Evolutionary conservation across 2,329 filamentous ascomycete species (phyloP).

Genomic region (Tolypocladium inflatum): DNA sequence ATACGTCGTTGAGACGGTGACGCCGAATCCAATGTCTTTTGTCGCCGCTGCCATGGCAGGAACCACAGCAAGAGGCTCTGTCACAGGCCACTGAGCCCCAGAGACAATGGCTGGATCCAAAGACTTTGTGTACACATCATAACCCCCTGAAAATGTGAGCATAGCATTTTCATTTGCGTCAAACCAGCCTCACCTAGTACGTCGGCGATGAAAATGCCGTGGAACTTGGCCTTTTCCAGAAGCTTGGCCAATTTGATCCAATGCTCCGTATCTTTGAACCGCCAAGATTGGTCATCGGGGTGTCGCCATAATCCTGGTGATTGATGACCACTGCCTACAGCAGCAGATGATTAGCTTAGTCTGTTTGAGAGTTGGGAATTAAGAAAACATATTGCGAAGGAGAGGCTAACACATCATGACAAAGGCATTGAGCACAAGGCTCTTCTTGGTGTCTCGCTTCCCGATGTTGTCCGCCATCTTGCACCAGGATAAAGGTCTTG

Average conservation of each 20-base stretch:
- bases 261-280: conserved; percentile 51
- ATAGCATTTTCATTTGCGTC: not conserved
- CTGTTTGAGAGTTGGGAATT: too few species aligned
- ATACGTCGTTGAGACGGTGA: conserved; percentile 62
- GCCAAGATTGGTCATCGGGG: conserved; percentile 51
- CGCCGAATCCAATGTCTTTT: conserved; percentile 57
- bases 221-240: not conserved
- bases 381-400: too few species aligned
- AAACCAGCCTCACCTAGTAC: conserved; percentile 36
- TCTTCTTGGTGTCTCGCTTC: conserved; percentile 21
- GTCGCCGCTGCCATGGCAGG: conserved; percentile 63
- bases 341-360: too few species aligned
- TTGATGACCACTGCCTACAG: conserved; percentile 32
- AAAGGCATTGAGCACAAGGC: conserved; percentile 32
- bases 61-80: conserved; percentile 55
- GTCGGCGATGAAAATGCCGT: conserved; percentile 38
- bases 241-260: conserved; percentile 41
- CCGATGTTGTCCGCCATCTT: not conserved
- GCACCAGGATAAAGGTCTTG: not conserved
- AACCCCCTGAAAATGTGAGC: conserved; percentile 36
- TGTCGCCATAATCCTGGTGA: conserved; percentile 46
- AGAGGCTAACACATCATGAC: conserved; percentile 25
- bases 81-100: conserved; percentile 62
- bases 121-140: conserved; percentile 58
- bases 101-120: conserved; percentile 51